Evolutionary conservation across 2,329 filamentous ascomycete genomes (phyloP).

Genomic region (Verticillium tricorpus): DNA sequence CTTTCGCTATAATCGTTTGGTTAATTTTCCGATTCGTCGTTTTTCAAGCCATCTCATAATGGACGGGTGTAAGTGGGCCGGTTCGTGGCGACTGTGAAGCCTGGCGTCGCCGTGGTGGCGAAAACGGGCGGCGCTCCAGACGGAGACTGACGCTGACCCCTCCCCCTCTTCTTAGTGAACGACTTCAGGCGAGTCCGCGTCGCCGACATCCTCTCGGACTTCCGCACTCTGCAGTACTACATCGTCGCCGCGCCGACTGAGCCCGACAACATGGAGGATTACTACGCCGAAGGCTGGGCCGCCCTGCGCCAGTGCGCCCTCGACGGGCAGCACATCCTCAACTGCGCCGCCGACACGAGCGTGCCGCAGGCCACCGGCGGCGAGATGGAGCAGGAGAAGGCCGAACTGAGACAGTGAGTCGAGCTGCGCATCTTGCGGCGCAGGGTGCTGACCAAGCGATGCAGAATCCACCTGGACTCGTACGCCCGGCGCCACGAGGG

Average conservation of each 20-base stretch:
- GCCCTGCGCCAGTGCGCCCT: slow-evolving; percentile 57
- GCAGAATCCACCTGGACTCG: slow-evolving; percentile 54
- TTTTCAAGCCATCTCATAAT: slow-evolving; percentile 1
- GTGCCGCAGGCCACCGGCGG: slow-evolving; percentile 50
- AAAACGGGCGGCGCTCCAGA: not conserved
- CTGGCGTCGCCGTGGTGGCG: not conserved
- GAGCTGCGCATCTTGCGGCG: not conserved
- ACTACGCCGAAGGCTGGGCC: slow-evolving; percentile 60
- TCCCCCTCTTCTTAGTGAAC: slow-evolving; percentile 43
- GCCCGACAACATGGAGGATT: slow-evolving; percentile 52
- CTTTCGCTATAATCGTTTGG: not conserved
- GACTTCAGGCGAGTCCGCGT: slow-evolving; percentile 55
- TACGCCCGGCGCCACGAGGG: slow-evolving; percentile 58
- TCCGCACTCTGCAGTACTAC: slow-evolving; percentile 57
- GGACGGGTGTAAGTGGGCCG: slow-evolving; percentile 12
- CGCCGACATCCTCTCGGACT: slow-evolving; percentile 58
- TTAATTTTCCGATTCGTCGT: not conserved
- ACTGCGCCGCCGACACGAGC: slow-evolving; percentile 57
- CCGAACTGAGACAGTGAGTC: slow-evolving; percentile 55
- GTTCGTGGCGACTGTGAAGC: not conserved
- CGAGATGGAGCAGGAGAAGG: slow-evolving; percentile 55
- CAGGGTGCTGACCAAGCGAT: not conserved
- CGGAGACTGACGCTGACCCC: slow-evolving; percentile 1
- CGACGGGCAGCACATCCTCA: slow-evolving; percentile 61
- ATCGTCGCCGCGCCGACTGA: slow-evolving; percentile 54